These are phyloP conservation scores for Colletotrichum sp. DNA, from an alignment of 2,329 filamentous ascomycete species.

Conservation along the genomic window DNA sequence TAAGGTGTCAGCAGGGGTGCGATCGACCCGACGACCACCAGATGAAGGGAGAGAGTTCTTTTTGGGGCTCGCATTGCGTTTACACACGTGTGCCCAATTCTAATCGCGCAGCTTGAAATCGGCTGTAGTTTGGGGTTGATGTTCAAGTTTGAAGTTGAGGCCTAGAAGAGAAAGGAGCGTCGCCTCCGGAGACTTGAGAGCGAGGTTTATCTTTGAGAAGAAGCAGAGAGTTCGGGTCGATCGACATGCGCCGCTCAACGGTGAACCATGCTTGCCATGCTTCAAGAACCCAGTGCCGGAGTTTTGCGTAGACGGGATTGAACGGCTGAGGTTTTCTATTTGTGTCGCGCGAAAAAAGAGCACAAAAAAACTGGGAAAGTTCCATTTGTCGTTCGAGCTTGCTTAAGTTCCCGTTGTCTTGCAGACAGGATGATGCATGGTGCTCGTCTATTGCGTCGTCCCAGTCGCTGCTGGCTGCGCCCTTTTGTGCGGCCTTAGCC, in stretches of 20 bases:
- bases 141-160: background rate
- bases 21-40: background rate
- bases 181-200: background rate
- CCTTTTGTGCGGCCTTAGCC: background rate
- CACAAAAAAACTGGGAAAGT: background rate
- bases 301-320: background rate
- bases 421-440: constrained; percentile 10
- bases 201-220: background rate
- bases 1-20: background rate
- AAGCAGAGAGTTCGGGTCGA: background rate
- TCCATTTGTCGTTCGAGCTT: background rate
- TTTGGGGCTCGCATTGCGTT: background rate
- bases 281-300: background rate
- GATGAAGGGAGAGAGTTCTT: background rate
- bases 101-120: background rate
- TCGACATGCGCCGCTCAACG: constrained; percentile 6
- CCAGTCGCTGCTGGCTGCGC: background rate
- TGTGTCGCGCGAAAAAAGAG: background rate
- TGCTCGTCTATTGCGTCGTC: background rate
- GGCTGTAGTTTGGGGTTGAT: background rate
- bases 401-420: background rate
- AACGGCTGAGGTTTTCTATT: background rate
- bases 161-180: background rate
- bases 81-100: background rate
- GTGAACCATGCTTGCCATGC: background rate